Evolutionary conservation across 192 early-diverging fungal species (phyloP), one percentile per base, ranked within the genome.

Genomic region (Phlyctochytrium arcticum): DNA sequence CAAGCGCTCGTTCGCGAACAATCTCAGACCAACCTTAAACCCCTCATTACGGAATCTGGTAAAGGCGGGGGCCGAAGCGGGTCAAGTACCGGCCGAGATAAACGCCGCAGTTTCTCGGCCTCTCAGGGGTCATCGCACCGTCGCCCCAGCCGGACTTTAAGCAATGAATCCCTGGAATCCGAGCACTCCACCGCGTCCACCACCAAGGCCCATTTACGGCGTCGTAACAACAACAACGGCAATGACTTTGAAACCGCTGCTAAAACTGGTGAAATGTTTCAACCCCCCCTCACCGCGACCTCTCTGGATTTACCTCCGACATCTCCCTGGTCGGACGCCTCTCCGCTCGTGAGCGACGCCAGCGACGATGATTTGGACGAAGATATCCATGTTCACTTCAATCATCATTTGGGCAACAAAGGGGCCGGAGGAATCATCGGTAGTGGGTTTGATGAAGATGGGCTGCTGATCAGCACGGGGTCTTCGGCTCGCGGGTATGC

Each of bases 21-120:
- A 42, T 57, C 54, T 12, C 31, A 66, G 24, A 3, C 50, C 19
- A 66, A 66, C 32, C 32, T 57, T 29, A 29, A 46, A 5, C 65
- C 65, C 10, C 35, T 69, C 6, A 36, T 69, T 2, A 69, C 67
- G 23, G 67, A 69, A 31, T 17, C 29, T 15, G 67, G 67, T 17
- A 69, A 69, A 36, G 67, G 67, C 23, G 67, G 67, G 10, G 67
- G 67, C 3, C 57, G 67, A 27, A 44, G 42, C 15, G 42, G 15
- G 15, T 21, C 42, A 44, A 12, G 42, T 44, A 12, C 42, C 15
- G 42, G 42, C 21, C 42, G 42, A 44, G 21, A 12, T 12, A 21
- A 44, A 44, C 42, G 15, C 21, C 21, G 0, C 21, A 12, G 42
- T 12, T 44, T 12, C 42, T 21, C 1, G n/a, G n/a, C n/a, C n/a